phyloP scores from a whole-genome alignment of 2,329 filamentous ascomycete genomes.

The Pseudocercospora fuligena region DNA sequence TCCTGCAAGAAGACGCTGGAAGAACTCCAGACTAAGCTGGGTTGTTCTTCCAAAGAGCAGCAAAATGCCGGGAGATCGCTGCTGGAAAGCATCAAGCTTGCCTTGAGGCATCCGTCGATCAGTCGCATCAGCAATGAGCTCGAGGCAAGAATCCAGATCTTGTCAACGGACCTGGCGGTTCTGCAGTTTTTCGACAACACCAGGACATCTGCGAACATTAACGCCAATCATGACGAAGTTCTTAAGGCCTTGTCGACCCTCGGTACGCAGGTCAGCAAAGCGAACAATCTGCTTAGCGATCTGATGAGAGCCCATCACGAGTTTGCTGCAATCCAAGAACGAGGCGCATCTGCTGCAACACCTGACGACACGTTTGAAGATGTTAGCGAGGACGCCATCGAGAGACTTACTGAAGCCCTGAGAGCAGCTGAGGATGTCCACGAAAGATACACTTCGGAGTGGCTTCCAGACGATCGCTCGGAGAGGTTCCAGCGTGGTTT shows the following conservation, averaged over 20 bases:
- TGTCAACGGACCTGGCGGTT: conserved; percentile 27
- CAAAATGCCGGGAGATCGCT: conserved; percentile 8
- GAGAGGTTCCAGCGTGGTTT: conserved; percentile 14
- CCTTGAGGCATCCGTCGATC: conserved; percentile 24
- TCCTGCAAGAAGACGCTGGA: conserved; percentile 18
- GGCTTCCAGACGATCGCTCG: conserved; percentile 26
- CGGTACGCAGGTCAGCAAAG: conserved; percentile 14
- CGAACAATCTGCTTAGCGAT: conserved; percentile 16
- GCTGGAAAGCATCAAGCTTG: conserved; percentile 21
- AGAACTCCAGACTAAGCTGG: conserved; percentile 19
- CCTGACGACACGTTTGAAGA: not conserved
- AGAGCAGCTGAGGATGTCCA: conserved; percentile 27
- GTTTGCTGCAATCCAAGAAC: not conserved
- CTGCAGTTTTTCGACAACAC: conserved; percentile 31
- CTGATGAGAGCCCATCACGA: conserved; percentile 10
- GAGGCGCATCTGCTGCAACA: not conserved
- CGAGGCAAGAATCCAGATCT: conserved; percentile 28
- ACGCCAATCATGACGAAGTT: conserved; percentile 22
- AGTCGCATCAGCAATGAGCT: conserved; percentile 28
- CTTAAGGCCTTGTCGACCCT: conserved; percentile 17
- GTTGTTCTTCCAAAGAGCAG: not conserved
- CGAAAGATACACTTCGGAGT: conserved; percentile 27
- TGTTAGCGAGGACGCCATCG: conserved; percentile 20
- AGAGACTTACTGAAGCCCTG: conserved; percentile 22
- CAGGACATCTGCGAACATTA: conserved; percentile 16